Conservation (phyloP, 2,329 filamentous ascomycete genomes). For the Drechslerella dactyloides region DNA sequence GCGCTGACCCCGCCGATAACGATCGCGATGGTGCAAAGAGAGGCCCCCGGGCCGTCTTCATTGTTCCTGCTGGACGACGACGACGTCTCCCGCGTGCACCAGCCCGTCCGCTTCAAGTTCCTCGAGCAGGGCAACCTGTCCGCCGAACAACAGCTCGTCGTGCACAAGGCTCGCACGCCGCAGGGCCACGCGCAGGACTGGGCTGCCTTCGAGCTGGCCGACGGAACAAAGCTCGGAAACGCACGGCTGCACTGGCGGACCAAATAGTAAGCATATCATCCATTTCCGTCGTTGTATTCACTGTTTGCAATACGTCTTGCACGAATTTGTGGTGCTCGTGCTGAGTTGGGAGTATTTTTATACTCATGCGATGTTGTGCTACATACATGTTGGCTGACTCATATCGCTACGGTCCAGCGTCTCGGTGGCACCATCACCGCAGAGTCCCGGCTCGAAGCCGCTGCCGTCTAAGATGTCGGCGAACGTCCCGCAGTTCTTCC, state of each 20-base stretch:
- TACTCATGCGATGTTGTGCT: neutral
- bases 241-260: conserved; percentile 15
- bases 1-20: too few relatives aligned
- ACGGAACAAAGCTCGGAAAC: neutral
- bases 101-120: neutral
- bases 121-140: neutral
- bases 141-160: neutral
- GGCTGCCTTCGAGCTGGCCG: conserved; percentile 8
- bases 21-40: too few relatives aligned
- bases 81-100: neutral
- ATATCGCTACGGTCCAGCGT: neutral
- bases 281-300: too few relatives aligned
- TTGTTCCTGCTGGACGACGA: conserved; percentile 2
- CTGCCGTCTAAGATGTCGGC: neutral
- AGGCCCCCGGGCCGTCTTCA: neutral
- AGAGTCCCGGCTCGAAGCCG: neutral
- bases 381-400: neutral
- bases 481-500: conserved; percentile 2
- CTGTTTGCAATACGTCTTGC: too few relatives aligned
- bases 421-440: neutral
- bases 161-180: conserved; percentile 14
- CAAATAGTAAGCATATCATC: conserved; percentile 16
- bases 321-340: too few relatives aligned
- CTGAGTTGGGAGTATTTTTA: too few relatives aligned
- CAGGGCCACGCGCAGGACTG: conserved; percentile 22